phyloP scores from a whole-genome alignment of 1,139 yeast genomes.

The Saccharomyces uvarum region DNA sequence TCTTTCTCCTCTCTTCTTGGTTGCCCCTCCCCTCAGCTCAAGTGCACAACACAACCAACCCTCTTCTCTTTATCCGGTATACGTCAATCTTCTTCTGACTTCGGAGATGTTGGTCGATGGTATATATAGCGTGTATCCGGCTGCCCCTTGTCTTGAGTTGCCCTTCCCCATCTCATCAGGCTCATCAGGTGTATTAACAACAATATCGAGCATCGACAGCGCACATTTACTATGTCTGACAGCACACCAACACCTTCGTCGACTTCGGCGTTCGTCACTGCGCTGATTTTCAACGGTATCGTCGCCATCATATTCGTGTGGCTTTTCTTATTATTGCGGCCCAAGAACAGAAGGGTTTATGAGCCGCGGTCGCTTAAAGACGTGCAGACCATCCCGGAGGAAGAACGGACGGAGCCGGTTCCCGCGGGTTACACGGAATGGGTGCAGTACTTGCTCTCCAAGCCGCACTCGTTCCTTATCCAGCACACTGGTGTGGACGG shows the following conservation, averaged over 20 bases:
- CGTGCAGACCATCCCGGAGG: conserved; percentile 39
- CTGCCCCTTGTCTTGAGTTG: too few species aligned
- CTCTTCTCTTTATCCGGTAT: too few species aligned
- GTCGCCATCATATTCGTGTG: conserved; percentile 50
- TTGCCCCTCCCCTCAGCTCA: too few species aligned
- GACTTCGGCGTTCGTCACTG: conserved; percentile 45
- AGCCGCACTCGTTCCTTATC: conserved; percentile 61
- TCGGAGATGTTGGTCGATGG: too few species aligned
- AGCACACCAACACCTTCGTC: conserved; percentile 30
- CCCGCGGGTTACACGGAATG: conserved; percentile 52
- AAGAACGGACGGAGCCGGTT: conserved; percentile 45
- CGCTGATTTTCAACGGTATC: conserved; percentile 49
- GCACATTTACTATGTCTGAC: conserved; percentile 10
- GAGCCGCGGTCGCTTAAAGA: conserved; percentile 67
- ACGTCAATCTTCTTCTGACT: too few species aligned
- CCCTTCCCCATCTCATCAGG: too few species aligned
- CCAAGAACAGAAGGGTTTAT: conserved; percentile 61
- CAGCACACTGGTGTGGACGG: conserved; percentile 85
- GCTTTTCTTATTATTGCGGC: conserved; percentile 56
- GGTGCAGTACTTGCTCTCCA: conserved; percentile 44
- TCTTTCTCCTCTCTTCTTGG: too few species aligned
- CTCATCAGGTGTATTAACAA: neutral
- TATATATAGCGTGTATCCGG: too few species aligned
- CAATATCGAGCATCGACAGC: neutral
- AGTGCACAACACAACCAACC: too few species aligned